Conservation (phyloP, 106 monocot species). For the Dendrobium officinale region DNA sequence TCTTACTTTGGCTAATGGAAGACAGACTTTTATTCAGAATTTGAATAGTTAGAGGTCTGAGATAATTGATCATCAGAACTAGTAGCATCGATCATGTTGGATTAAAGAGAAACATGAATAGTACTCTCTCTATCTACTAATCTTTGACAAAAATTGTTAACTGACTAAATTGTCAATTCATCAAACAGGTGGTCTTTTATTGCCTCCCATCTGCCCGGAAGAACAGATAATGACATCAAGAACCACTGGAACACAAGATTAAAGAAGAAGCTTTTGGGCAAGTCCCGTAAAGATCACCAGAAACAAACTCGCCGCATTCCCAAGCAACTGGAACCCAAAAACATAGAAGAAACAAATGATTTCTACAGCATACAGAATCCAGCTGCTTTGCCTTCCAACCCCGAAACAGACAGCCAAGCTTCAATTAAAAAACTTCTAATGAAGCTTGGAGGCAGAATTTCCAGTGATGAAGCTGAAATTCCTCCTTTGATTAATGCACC, state of each 20-base stretch:
- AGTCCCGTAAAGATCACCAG: conserved; percentile 6
- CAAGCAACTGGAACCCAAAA: not conserved
- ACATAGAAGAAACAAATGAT: not conserved
- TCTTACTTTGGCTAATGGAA: too few relatives aligned
- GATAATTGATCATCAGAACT: too few relatives aligned
- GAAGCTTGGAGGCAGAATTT: too few relatives aligned
- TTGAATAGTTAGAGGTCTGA: not conserved
- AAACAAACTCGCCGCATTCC: not conserved
- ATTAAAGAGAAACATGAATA: too few relatives aligned
- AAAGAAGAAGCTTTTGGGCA: conserved; percentile 60
- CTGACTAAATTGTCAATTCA: not conserved
- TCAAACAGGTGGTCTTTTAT: conserved; percentile 79
- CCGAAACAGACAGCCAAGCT: not conserved
- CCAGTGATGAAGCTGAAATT: not conserved
- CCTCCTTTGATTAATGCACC: not conserved
- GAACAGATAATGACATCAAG: conserved; percentile 90
- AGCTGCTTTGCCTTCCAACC: not conserved
- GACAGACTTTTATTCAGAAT: not conserved
- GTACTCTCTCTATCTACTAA: too few relatives aligned
- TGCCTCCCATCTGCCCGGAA: conserved; percentile 74
- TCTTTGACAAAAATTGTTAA: too few relatives aligned
- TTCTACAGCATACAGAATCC: not conserved
- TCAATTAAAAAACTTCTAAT: not conserved
- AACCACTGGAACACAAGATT: conserved; percentile 92
- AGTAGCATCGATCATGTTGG: too few relatives aligned